Base-by-base conservation (phyloP, 768 basidiomycete species). In the Russula emetica region DNA sequence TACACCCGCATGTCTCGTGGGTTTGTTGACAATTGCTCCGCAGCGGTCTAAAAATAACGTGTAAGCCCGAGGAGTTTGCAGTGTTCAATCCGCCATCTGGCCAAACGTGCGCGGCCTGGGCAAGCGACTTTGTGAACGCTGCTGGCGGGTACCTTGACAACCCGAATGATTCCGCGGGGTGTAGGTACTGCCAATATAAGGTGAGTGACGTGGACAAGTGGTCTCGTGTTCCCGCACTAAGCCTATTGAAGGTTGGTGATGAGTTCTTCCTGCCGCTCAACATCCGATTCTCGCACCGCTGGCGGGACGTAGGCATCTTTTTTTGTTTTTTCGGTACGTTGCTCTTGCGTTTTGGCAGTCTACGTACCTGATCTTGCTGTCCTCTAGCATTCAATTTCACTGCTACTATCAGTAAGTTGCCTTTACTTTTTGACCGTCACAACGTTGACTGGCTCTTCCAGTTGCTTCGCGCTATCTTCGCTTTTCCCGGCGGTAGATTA, bases 111-210 rank as follows among this genome's bases (percentile, higher is more conserved):
- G 67, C 67, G 11, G 67, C 78, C 1, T 96, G 90, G 88, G 87
- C 87, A 0, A 71, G 77, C n/a, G 76, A 83, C 11, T 95, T 92
- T 73, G 82, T 87, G 14, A 64, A 65, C 1, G 72, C 70, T 0
- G 79, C 82, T 55, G 88, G 89, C 0, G 93, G 93, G 0, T 94
- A 94, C 73, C 75, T 95, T 18, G 79, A 85, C 61, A 85, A 94
- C 68, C 78, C 81, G 0, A 76, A 79, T 60, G 89, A 81, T 13
- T 86, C 84, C 0, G 59, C 72, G 1, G 71, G 74, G 7, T 95
- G 94, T 73, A 79, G 81, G 18, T 94, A 92, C 72, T 94, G 93
- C 70, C 82, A 84, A 69, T 91, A 82, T 70, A 59, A 67, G 62
- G 78, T 78, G 24, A 64, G 74, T 74, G 28, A 18, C 30, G 5